Conservation (phyloP, 1,284 basidiomycete species). For the Tilletia walkeri region DNA sequence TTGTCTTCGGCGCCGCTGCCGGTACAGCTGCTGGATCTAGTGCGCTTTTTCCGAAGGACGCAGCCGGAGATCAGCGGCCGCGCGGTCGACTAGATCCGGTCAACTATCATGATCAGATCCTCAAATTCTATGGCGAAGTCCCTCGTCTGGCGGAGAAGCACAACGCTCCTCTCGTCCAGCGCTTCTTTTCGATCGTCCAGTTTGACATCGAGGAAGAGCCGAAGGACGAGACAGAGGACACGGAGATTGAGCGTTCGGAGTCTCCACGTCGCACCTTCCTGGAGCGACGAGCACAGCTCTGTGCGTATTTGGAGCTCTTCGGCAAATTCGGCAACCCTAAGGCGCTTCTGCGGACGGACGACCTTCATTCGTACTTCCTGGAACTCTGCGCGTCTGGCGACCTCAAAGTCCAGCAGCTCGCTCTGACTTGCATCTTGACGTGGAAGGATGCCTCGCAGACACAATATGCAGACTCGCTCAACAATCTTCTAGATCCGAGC, state of each 20-base stretch:
- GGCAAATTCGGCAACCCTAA: slow-evolving; percentile 88
- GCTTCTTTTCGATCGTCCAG: slow-evolving; percentile 37
- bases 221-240: slow-evolving; percentile 20
- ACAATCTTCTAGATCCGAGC: slow-evolving; percentile 75
- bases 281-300: slow-evolving; percentile 41
- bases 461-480: slow-evolving; percentile 69
- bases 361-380: slow-evolving; percentile 69
- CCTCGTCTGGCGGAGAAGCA: slow-evolving; percentile 38
- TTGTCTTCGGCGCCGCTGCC: not conserved
- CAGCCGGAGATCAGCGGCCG: slow-evolving; percentile 24
- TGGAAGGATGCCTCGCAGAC: slow-evolving; percentile 74
- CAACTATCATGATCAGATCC: slow-evolving; percentile 48
- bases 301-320: slow-evolving; percentile 73
- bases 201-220: slow-evolving; percentile 32
- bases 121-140: slow-evolving; percentile 37
- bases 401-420: slow-evolving; percentile 70
- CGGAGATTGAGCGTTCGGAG: not conserved
- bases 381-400: slow-evolving; percentile 84
- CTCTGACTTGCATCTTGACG: slow-evolving; percentile 76
- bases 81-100: slow-evolving; percentile 40
- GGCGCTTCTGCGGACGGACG: slow-evolving; percentile 71
- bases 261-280: slow-evolving; percentile 22
- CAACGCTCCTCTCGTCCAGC: slow-evolving; percentile 37
- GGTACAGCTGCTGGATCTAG: not conserved
- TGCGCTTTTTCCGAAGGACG: not conserved